A percentile compares a stretch with the other conserved stretches of the same genome.
These are phyloP conservation scores for Fomitiporia mediterranea DNA, from an alignment of 1,284 basidiomycete genomes.

Conservation along the genomic window DNA sequence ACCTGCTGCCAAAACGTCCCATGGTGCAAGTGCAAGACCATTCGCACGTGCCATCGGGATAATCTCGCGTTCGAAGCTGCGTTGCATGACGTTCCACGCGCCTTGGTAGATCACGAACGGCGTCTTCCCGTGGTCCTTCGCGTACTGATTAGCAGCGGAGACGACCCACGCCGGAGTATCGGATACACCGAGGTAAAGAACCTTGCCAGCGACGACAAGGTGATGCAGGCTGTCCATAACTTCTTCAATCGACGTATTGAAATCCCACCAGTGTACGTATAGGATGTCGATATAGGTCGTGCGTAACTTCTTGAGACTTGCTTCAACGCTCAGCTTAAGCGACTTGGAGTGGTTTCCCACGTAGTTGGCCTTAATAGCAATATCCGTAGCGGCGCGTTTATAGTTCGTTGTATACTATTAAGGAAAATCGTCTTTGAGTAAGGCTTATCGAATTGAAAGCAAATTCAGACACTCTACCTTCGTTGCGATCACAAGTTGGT, in stretches of 20 bases:
- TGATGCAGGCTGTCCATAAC: constrained; percentile 42
- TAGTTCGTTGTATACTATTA: constrained; percentile 33
- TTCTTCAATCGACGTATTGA: constrained; percentile 37
- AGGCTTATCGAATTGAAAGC: background rate
- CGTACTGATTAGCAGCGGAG: constrained; percentile 32
- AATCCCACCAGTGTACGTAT: constrained; percentile 38
- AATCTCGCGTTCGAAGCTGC: constrained; percentile 48
- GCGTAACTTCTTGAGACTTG: constrained; percentile 38
- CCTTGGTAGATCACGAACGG: constrained; percentile 53
- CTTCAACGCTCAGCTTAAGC: constrained; percentile 30
- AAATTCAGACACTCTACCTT: constrained; percentile 30
- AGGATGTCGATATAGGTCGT: constrained; percentile 37
- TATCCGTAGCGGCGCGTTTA: constrained; percentile 21
- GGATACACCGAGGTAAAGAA: constrained; percentile 35
- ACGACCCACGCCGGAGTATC: constrained; percentile 31
- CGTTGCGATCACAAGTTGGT: constrained; percentile 44
- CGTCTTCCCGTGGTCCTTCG: constrained; percentile 38
- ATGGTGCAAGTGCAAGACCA: constrained; percentile 33
- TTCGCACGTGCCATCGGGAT: constrained; percentile 44
- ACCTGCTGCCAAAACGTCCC: constrained; percentile 28
- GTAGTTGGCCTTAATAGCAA: constrained; percentile 29
- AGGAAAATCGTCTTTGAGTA: constrained; percentile 21
- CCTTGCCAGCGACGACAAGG: constrained; percentile 38
- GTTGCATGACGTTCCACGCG: constrained; percentile 41
- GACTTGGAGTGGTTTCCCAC: constrained; percentile 34